Base-by-base conservation (phyloP, 2,329 filamentous ascomycete genomes). In the Fusarium pininemorale region DNA sequence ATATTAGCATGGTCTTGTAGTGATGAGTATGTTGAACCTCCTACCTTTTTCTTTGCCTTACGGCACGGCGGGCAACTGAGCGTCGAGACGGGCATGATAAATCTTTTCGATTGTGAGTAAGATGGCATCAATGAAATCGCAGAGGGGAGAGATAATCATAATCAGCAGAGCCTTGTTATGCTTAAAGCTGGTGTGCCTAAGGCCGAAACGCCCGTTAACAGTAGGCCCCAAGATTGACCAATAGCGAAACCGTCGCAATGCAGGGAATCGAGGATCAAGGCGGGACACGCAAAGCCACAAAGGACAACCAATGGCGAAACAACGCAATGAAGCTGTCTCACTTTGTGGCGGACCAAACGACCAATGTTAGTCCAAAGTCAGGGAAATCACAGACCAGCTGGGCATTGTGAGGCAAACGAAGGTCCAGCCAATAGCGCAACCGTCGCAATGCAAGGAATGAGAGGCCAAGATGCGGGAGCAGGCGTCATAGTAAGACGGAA, bases 181-280 rank as follows among this genome's bases (percentile, higher is more conserved):
- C n/a, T 10, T 18, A 5, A 18, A 44, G n/a, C 42, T 12, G 42
- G n/a, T 44, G 2, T 44, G 42, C 42, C 42, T 44, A 44, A 44
- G 42, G 42, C 42, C 42, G 42, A 24, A 44, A 44, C 10, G 10
- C n/a, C 15, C 15, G 7, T 18, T 6, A 12, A 44, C 1, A 3
- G n/a, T 18, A 26, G 1, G 2, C n/a, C 9, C n/a, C 41, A 26
- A 18, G 42, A 7, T 26, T 44, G 42, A 1, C n/a, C 42, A 44
- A 44, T 44, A 12, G 42, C n/a, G 42, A 3, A 44, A 44, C n/a
- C 10, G n/a, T 26, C 42, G 42, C 42, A 44, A 44, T 26, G n/a
- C 42, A 44, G 10, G n/a, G n/a, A 3, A 11, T 12, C 4, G 0
- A 0, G n/a, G 14, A 42, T 44, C 15, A 26, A 18, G 41, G 15